Conservation (phyloP, 225 moss, liverwort and hornwort species). For the Anthoceros angustus region DNA sequence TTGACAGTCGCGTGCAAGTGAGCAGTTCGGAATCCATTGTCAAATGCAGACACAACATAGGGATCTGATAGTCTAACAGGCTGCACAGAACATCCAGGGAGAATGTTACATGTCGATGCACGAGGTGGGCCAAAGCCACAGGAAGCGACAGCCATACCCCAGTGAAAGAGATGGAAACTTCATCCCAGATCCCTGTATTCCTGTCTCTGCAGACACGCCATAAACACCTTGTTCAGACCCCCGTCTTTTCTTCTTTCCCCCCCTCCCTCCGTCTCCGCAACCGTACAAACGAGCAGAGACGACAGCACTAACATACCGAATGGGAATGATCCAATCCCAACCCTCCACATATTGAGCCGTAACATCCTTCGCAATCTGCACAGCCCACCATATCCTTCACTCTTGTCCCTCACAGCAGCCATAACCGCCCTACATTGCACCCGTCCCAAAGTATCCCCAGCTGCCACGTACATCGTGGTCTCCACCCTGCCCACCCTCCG, state of each 20-base stretch:
- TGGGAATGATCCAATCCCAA: conserved; percentile 94
- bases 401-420: too few species aligned
- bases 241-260: too few species aligned
- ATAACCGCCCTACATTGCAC: too few species aligned
- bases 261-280: too few species aligned
- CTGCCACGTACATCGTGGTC: conserved; percentile 86
- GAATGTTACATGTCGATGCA: too few species aligned
- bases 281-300: not conserved
- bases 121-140: not conserved
- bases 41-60: conserved; percentile 68
- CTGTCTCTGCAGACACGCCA: conserved; percentile 45
- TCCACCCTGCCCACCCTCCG: conserved; percentile 94
- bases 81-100: conserved; percentile 33
- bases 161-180: conserved; percentile 48
- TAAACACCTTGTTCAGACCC: too few species aligned
- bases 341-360: conserved; percentile 96
- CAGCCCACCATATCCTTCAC: conserved; percentile 6
- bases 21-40: conserved; percentile 41
- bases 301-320: conserved; percentile 28
- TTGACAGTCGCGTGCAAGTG: conserved; percentile 51
- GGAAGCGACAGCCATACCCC: conserved; percentile 31
- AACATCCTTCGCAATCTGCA: conserved; percentile 84
- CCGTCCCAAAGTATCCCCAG: too few species aligned
- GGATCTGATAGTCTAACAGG: conserved; percentile 66
- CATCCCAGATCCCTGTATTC: conserved; percentile 94